Evolutionary conservation across 2,329 filamentous ascomycete genomes (phyloP).

Genomic region (Ophiostoma angusticollis): DNA sequence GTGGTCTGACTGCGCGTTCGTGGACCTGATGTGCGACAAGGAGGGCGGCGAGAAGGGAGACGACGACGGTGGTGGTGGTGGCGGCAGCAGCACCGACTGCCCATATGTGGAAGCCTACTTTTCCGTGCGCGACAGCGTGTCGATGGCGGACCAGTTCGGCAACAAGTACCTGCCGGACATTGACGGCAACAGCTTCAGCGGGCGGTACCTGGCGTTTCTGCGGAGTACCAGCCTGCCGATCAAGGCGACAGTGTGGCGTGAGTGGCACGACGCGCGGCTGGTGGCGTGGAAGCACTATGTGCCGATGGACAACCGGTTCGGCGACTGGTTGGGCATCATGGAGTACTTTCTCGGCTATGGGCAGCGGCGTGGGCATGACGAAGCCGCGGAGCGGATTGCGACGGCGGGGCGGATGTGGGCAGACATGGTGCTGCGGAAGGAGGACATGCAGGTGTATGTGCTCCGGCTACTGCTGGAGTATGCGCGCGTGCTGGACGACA

Average conservation of each 20-base stretch:
- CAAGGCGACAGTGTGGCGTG: slow-evolving; percentile 65
- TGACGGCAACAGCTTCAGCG: slow-evolving; percentile 52
- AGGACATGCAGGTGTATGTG: slow-evolving; percentile 64
- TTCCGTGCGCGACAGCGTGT: slow-evolving; percentile 24
- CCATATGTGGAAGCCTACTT: slow-evolving; percentile 37
- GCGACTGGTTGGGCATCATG: slow-evolving; percentile 60
- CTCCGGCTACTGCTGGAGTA: slow-evolving; percentile 53
- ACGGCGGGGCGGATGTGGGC: slow-evolving; percentile 55
- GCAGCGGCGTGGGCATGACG: slow-evolving; percentile 34
- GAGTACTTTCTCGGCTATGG: slow-evolving; percentile 58
- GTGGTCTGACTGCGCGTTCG: slow-evolving; percentile 39
- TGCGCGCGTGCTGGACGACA: slow-evolving; percentile 39
- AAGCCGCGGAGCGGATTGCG: slow-evolving; percentile 50
- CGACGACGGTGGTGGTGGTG: neutral
- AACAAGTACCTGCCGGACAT: slow-evolving; percentile 64
- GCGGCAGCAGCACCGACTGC: slow-evolving; percentile 23
- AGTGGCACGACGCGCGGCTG: slow-evolving; percentile 68
- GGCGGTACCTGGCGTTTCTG: slow-evolving; percentile 57
- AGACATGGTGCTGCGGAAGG: slow-evolving; percentile 50
- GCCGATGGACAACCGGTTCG: slow-evolving; percentile 62
- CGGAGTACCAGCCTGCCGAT: slow-evolving; percentile 57
- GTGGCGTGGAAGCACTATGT: slow-evolving; percentile 72
- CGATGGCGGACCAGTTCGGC: slow-evolving; percentile 40
- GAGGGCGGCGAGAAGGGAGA: slow-evolving; percentile 13
- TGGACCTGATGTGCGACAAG: slow-evolving; percentile 40